Evolutionary conservation across 75 land plant species (phyloP).

Genomic region (Ceratopteris richardii): DNA sequence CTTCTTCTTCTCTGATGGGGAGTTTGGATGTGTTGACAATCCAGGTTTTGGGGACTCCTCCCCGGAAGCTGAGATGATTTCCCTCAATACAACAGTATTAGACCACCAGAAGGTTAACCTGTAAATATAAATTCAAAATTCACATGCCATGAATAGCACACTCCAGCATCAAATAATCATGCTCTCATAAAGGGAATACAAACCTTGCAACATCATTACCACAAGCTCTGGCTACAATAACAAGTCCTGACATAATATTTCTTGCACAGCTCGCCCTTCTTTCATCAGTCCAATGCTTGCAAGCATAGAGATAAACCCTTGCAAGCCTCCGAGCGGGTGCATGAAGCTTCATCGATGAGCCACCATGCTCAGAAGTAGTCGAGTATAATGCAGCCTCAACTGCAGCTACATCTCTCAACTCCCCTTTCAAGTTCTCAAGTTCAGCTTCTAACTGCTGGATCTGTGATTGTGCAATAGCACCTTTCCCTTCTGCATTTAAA

Average conservation of each 20-base stretch:
- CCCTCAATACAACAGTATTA: constrained; percentile 73
- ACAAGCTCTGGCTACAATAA: constrained; percentile 67
- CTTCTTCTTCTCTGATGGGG: too few species aligned
- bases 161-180: neutral
- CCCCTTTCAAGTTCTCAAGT: constrained; percentile 66
- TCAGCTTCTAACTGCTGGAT: constrained; percentile 48
- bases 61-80: constrained; percentile 52
- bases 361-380: constrained; percentile 74
- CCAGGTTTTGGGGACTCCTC: too few species aligned
- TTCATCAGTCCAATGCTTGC: constrained; percentile 62
- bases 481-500: constrained; percentile 22
- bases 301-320: constrained; percentile 79
- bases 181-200: neutral
- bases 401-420: constrained; percentile 79
- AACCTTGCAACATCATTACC: constrained; percentile 92
- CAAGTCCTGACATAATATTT: constrained; percentile 67
- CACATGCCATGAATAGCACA: neutral
- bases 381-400: constrained; percentile 85
- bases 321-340: constrained; percentile 93
- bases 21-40: too few species aligned
- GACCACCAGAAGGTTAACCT: constrained; percentile 98
- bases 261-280: constrained; percentile 66
- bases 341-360: constrained; percentile 83
- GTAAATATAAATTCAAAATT: neutral
- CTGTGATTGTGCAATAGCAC: constrained; percentile 22